Percentiles rank a stretch among this genome's conserved stretches.
phyloP scores from a whole-genome alignment of 495 filamentous ascomycete species.

The Astrocystis sublimbata region DNA sequence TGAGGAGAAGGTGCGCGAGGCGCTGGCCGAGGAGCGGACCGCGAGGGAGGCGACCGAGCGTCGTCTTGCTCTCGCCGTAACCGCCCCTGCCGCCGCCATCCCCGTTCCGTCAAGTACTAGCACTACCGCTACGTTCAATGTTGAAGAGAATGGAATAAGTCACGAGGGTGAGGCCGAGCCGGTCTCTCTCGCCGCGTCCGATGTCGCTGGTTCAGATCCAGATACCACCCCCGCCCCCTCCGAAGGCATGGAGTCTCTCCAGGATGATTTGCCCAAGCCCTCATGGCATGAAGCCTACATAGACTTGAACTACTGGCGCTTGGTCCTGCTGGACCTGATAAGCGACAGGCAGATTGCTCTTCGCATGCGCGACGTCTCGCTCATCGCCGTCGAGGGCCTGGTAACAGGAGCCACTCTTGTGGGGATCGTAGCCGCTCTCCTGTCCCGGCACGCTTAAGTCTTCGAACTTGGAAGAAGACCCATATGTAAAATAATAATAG shows the following conservation, averaged over 20 bases:
- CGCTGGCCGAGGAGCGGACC: conserved; percentile 67
- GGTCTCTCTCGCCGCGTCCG: neutral
- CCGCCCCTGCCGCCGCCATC: conserved; percentile 15
- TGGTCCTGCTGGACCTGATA: conserved; percentile 54
- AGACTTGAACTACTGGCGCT: conserved; percentile 40
- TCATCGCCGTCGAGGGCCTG: conserved; percentile 68
- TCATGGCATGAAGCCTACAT: conserved; percentile 54
- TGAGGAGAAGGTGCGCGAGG: conserved; percentile 56
- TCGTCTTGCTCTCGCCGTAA: conserved; percentile 5
- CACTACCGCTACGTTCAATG: neutral
- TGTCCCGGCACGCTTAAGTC: conserved; percentile 34
- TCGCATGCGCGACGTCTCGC: conserved; percentile 72
- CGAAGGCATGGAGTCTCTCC: neutral
- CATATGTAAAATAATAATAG: neutral
- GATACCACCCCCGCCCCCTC: neutral
- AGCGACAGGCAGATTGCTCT: conserved; percentile 69
- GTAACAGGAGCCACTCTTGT: conserved; percentile 69
- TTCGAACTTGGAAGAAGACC: too few species aligned
- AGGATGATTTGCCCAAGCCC: conserved; percentile 27
- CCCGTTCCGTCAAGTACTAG: too few species aligned
- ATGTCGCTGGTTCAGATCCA: neutral
- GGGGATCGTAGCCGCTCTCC: conserved; percentile 55
- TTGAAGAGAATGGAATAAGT: conserved; percentile 15
- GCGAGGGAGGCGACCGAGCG: conserved; percentile 20
- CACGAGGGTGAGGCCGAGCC: conserved; percentile 23